Evolutionary conservation across 257 asterid species (phyloP).

Genomic region (Solanum pinnatisectum): DNA sequence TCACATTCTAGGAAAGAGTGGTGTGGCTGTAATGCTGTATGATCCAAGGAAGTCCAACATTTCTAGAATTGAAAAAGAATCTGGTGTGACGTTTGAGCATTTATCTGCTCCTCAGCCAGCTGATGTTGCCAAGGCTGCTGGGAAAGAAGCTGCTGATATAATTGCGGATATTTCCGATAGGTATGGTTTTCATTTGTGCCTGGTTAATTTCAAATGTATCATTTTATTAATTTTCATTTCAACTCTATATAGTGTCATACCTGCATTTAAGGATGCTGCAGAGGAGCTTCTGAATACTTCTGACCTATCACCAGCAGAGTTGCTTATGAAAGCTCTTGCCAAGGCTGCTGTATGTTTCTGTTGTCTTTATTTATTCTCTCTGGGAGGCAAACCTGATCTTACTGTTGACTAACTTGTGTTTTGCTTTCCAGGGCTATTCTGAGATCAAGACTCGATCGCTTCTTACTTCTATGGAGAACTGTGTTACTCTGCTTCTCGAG

Average conservation of each 20-base stretch:
- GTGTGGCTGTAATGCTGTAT: slow-evolving; percentile 91
- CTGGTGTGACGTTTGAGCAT: slow-evolving; percentile 90
- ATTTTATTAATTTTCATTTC: not conserved
- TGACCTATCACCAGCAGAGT: slow-evolving; percentile 59
- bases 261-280: slow-evolving; percentile 84
- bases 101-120: slow-evolving; percentile 95
- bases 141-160: slow-evolving; percentile 69
- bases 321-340: slow-evolving; percentile 94
- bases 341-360: slow-evolving; percentile 72
- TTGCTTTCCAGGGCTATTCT: slow-evolving; percentile 61
- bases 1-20: slow-evolving; percentile 59
- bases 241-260: slow-evolving; percentile 58
- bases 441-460: slow-evolving; percentile 86
- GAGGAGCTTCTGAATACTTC: slow-evolving; percentile 63
- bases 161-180: slow-evolving; percentile 70
- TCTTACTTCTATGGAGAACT: slow-evolving; percentile 80
- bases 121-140: slow-evolving; percentile 86
- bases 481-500: slow-evolving; percentile 67
- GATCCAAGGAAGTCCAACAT: slow-evolving; percentile 83
- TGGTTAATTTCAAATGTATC: not conserved
- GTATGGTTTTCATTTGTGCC: slow-evolving; percentile 17
- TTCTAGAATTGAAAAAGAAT: slow-evolving; percentile 83
- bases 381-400: not conserved
- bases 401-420: slow-evolving; percentile 1
- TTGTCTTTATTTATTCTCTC: not conserved